phyloP scores from a whole-genome alignment of 495 filamentous ascomycete genomes.

The Chaetomium tenue region DNA sequence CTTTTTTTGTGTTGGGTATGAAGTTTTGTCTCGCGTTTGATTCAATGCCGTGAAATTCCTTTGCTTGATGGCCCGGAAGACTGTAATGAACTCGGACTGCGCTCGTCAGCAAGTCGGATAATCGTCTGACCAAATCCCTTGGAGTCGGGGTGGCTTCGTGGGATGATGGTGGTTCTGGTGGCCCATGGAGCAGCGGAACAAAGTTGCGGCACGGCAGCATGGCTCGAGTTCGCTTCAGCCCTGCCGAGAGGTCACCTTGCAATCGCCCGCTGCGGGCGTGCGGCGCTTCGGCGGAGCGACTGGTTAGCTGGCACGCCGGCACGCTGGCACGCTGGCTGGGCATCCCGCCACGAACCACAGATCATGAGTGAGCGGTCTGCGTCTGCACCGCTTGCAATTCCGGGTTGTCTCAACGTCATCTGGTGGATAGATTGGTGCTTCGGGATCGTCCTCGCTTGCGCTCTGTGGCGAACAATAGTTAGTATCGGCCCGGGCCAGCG shows the following conservation, averaged over 20 bases:
- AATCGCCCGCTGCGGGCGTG: background rate
- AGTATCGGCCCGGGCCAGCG: background rate
- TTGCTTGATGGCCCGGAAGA: no score
- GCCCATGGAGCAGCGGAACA: background rate
- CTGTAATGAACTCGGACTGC: no score
- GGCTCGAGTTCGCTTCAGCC: slow-evolving; percentile 3
- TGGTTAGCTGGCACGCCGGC: background rate
- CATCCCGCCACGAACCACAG: background rate
- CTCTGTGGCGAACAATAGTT: background rate
- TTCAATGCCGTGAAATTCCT: no score
- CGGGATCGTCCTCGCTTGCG: background rate
- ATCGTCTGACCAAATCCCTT: no score
- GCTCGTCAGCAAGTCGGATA: no score
- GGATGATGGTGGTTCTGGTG: background rate
- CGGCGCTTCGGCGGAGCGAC: slow-evolving; percentile 1
- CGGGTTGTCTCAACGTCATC: slow-evolving; percentile 12
- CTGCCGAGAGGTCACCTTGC: slow-evolving; percentile 7
- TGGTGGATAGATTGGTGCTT: background rate
- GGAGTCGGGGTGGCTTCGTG: background rate
- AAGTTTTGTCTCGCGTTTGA: no score
- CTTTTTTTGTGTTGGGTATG: no score
- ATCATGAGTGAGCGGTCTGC: background rate
- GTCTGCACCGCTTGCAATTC: background rate
- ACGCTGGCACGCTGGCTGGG: background rate
- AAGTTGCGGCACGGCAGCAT: background rate